phyloP scores from a whole-genome alignment of 148 eudicot genomes.

The Spergularia bocconei region DNA sequence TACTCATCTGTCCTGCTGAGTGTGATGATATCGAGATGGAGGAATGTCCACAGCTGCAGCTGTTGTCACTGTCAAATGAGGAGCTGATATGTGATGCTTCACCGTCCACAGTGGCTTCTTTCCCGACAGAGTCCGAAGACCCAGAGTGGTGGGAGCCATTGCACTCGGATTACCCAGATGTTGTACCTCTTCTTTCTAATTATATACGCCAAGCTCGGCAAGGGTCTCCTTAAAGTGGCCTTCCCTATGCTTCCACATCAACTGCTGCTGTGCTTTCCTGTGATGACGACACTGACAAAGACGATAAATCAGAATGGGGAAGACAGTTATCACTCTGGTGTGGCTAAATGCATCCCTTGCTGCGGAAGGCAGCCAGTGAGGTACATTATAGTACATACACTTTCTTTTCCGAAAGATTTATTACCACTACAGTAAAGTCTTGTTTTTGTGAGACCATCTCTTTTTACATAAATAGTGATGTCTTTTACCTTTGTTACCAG shows the following conservation, averaged over 20 bases:
- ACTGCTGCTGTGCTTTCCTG: not conserved
- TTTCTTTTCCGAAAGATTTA: too few species aligned
- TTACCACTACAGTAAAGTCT: too few species aligned
- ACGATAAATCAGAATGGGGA: too few species aligned
- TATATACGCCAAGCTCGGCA: not conserved
- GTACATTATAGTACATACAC: too few species aligned
- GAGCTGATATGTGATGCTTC: not conserved
- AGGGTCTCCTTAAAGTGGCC: not conserved
- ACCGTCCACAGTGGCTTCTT: slow-evolving; percentile 14
- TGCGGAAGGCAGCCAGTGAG: not conserved
- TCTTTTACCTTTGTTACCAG: too few species aligned
- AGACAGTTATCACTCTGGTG: too few species aligned
- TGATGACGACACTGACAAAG: too few species aligned
- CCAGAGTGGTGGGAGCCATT: not conserved
- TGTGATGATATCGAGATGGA: not conserved
- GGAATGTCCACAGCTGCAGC: not conserved
- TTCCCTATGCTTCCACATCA: too few species aligned
- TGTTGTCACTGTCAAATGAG: not conserved
- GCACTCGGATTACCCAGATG: not conserved
- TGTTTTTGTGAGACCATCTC: too few species aligned
- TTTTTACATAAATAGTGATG: too few species aligned
- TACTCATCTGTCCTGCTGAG: not conserved
- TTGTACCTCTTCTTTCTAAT: not conserved
- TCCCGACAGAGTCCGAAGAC: not conserved
- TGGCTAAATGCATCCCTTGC: not conserved